Base-by-base conservation (phyloP, 1,139 yeast genomes). In the Suhomyces bolitotheri region DNA sequence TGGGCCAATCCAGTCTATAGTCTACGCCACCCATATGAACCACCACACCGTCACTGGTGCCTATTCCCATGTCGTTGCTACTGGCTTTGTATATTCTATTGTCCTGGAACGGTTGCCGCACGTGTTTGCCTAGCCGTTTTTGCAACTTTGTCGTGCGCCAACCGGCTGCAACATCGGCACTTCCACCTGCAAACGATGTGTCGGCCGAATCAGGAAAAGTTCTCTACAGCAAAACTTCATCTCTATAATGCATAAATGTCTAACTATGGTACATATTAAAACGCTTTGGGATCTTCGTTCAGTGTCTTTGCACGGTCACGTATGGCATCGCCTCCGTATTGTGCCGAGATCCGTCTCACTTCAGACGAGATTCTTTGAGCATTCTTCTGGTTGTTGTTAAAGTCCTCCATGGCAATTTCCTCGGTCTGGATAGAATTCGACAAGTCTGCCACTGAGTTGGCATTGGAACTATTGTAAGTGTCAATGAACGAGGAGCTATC, bases 371-470 rank as follows among this genome's bases (percentile, higher is more conserved):
- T 62, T 35, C 59, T 47, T 4, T 53, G 42, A 5, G 57, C 58
- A 19, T 41, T 38, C 21, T 38, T 44, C 31, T 51, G 55, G 41
- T 58, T 60, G 12, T 51, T 38, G 29, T 49, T 60, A 44, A 71
- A 73, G 22, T 65, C 71, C 28, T 73, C 72, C 70, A 74, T 53
- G 27, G 73, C 73, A 36, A 74, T 74, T 45, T 73, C 79, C 43
- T 73, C 79, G 0, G 79, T 73, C 22, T 57, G 56, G 5, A 70
- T 50, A 27, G 26, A 23, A 23, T 27, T 27, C 36, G 34, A 27
- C 22, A 36, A 31, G 25, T 44, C 39, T 15, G 30, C 40, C 8
- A 29, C 29, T 23, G 43, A 40, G 22, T 32, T 19, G 22, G 42
- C 19, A 37, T 43, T 37, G 12, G 36, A 33, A 5, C 29, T 10